Base-by-base conservation (phyloP, 1,284 basidiomycete genomes). In the Caloboletus inedulis region DNA sequence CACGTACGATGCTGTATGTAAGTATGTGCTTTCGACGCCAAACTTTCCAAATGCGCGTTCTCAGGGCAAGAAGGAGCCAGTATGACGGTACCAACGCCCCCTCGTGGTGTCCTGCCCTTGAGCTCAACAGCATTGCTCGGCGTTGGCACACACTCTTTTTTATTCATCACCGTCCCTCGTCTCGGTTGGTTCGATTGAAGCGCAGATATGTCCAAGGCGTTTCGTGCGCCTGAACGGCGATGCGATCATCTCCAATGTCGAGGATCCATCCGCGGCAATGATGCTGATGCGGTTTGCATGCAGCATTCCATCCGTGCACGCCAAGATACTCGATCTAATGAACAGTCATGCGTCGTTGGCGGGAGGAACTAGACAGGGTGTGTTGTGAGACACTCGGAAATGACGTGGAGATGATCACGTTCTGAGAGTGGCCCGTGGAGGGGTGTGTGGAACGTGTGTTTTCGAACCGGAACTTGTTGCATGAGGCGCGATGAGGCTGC, bases 71-170 rank as follows among this genome's bases (percentile, higher is more conserved):
- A 44, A 43, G 39, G 47, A 37, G n/a, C 36, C 51, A 31, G 29
- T 41, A n/a, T 36, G 45, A 45, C 31, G 47, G 45, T 39, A 35
- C 41, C 18, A 47, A 30, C 37, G 45, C 43, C 39, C 42, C 61
- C 60, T 64, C 61, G 62, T 64, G 63, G 51, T 58, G 43, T 60
- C 61, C 61, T 66, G 61, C 64, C 60, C 55, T 61, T 50, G 61
- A 43, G 42, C 34, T 33, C 40, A 39, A 25, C 37, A 25, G 35
- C 23, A n/a, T n/a, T n/a, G 41, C 58, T 50, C 49, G 62, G 55
- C 35, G 30, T 19, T 47, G 44, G 46, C n/a, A 47, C 43, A 51
- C 43, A 56, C 37, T 34, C 23, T 3, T 21, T 45, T 56, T 50
- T 33, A 43, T 52, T 43, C 37, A 55, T 61, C 58, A 55, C 42